A percentile compares a stretch with the other conserved stretches of the same genome.
Evolutionary conservation across 345 rosid genomes (phyloP).

Genomic region (Cardiospermum halicacabum): DNA sequence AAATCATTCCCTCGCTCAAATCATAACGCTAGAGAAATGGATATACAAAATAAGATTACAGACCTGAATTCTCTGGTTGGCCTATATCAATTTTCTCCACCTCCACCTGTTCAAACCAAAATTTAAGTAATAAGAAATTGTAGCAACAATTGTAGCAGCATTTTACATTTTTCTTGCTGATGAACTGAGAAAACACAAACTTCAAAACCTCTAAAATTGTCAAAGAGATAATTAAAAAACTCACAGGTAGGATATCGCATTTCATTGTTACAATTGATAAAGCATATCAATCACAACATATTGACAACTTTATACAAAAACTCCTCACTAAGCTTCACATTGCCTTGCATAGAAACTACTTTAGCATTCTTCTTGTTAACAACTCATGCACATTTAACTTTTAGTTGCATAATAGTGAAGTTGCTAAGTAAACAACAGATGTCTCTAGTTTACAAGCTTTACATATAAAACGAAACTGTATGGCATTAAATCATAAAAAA

Average conservation of each 20-base stretch:
- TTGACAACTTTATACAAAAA: not conserved
- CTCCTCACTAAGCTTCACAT: not conserved
- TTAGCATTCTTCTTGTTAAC: not conserved
- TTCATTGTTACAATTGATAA: not conserved
- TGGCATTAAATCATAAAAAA: no score
- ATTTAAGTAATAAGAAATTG: not conserved
- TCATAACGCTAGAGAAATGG: not conserved
- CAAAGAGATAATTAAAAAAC: not conserved
- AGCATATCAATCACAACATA: not conserved
- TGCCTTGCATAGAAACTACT: not conserved
- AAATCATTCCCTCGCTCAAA: not conserved
- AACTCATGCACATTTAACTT: not conserved
- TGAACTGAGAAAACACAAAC: not conserved
- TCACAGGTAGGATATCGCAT: not conserved
- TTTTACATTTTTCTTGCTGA: not conserved
- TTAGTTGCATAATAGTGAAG: not conserved
- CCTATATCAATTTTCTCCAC: slow-evolving; percentile 80
- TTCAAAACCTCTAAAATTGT: not conserved
- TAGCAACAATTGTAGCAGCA: not conserved
- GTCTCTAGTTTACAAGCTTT: not conserved
- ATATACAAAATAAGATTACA: slow-evolving; percentile 6
- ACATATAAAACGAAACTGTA: no score
- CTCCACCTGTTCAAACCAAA: slow-evolving; percentile 47
- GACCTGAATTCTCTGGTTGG: slow-evolving; percentile 50
- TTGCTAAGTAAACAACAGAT: not conserved